Evolutionary conservation across 371 early-diverging fungal species (phyloP), one percentile per base, ranked within the genome.

Genomic region (Caulochytrium protostelioides): DNA sequence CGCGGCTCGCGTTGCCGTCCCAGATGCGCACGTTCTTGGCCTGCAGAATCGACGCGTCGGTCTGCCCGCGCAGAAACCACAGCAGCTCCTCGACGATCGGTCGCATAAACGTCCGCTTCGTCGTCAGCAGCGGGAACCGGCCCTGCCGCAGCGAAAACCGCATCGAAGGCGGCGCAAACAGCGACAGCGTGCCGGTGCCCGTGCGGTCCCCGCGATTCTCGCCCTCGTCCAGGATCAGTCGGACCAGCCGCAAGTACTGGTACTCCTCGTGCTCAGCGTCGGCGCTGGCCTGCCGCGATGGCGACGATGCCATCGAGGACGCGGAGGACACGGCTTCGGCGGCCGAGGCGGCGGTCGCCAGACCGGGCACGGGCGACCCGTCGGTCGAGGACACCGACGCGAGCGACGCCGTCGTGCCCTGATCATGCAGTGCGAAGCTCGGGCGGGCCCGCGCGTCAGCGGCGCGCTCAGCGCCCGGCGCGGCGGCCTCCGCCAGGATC

Each of bases 61-160:
- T 97, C 24, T 85, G 77, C 1, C 86, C 98, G 22, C 76, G 71
- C 17, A 98, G 86, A 97, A 97, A 97, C 85, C 97, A 98, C 22
- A 98, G 65, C 4, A 99, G 65, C 49, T 99, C 99, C 52, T 98
- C 98, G 20, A 76, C 61, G 0, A 99, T 84, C 1, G 79, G 79
- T 22, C 91, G 74, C 47, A 81, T 72, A 33, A 83, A 79, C 2
- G 91, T 89, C 26, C 84, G 76, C 55, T 98, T 99, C 4, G 98
- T 97, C 0, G 99, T 98, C 28, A 99, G 63, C 17, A 97, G 63
- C 1, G 99, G 99, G 37, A 97, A 76, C 13, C 54, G 41, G 44
- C 76, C 61, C 45, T 81, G 58, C 33, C 63, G 48, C 10, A 99
- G 67, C 0, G 72, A 74, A 54, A 92, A 99, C 23, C 95, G 74